Conservation (phyloP, 192 early-diverging fungal species). For the Backusella parvicylindrica region DNA sequence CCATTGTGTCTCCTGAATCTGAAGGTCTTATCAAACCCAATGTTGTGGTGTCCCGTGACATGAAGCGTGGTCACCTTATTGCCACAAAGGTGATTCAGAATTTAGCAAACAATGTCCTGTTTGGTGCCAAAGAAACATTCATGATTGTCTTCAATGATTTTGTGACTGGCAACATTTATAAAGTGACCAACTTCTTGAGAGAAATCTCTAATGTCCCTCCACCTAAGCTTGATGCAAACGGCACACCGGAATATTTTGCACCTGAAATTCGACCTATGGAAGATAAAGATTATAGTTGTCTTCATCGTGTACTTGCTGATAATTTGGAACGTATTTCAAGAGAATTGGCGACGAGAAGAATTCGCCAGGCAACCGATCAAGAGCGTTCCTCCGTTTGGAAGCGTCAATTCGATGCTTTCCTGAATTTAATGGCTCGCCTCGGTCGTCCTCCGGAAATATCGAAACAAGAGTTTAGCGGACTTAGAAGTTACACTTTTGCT, state of each 20-base stretch:
- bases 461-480: conserved; percentile 43
- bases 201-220: conserved; percentile 61
- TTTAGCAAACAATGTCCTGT: conserved; percentile 91
- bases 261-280: conserved; percentile 24
- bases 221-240: background rate
- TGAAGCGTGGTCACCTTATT: conserved; percentile 84
- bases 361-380: conserved; percentile 33
- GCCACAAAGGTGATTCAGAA: conserved; percentile 97
- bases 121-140: conserved; percentile 92
- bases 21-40: conserved; percentile 65
- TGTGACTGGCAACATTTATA: conserved; percentile 75
- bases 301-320: conserved; percentile 65
- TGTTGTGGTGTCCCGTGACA: conserved; percentile 60
- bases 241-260: background rate
- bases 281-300: conserved; percentile 29
- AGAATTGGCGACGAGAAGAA: conserved; percentile 56
- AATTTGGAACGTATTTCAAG: conserved; percentile 67
- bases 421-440: conserved; percentile 79
- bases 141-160: conserved; percentile 93
- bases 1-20: conserved; percentile 88
- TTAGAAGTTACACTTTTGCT: conserved; percentile 48
- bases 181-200: conserved; percentile 75
- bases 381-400: conserved; percentile 52
- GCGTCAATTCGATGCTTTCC: conserved; percentile 74
- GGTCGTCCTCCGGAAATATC: conserved; percentile 79